Percentiles rank a stretch among this genome's conserved stretches.
These are phyloP conservation scores for Solanum pimpinellifolium DNA, from an alignment of 257 asterid species.

Conservation along the genomic window DNA sequence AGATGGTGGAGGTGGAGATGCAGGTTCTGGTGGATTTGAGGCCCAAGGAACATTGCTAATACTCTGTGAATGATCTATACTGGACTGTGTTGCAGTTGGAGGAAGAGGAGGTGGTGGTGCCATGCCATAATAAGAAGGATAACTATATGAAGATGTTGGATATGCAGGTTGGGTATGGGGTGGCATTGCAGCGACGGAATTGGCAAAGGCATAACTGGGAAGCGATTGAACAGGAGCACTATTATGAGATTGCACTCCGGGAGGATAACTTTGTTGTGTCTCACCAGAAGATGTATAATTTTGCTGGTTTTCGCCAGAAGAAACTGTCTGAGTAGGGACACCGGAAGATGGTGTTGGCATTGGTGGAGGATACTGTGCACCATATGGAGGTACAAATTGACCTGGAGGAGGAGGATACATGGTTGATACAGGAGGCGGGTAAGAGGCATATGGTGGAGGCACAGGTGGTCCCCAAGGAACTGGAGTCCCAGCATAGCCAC, in stretches of 20 bases:
- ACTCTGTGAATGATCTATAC: slow-evolving; percentile 48
- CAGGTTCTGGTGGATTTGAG: slow-evolving; percentile 51
- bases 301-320: slow-evolving; percentile 55
- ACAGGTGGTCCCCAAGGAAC: slow-evolving; percentile 78
- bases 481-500: slow-evolving; percentile 43
- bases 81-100: slow-evolving; percentile 38
- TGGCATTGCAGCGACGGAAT: slow-evolving; percentile 39
- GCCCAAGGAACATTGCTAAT: slow-evolving; percentile 78
- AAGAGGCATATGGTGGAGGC: slow-evolving; percentile 48
- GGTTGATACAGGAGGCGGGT: slow-evolving; percentile 78
- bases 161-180: slow-evolving; percentile 40
- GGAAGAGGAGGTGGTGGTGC: slow-evolving; percentile 55
- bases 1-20: slow-evolving; percentile 37
- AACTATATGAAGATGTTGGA: slow-evolving; percentile 51
- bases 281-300: slow-evolving; percentile 53
- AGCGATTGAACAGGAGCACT: slow-evolving; percentile 42
- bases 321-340: slow-evolving; percentile 27
- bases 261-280: slow-evolving; percentile 61
- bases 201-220: slow-evolving; percentile 50
- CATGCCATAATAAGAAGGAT: slow-evolving; percentile 49
- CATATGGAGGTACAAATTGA: slow-evolving; percentile 51
- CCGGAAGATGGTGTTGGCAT: slow-evolving; percentile 53
- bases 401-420: slow-evolving; percentile 56
- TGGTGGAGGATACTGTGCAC: slow-evolving; percentile 64
- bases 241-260: slow-evolving; percentile 65